Base-by-base conservation (phyloP, 2,329 filamentous ascomycete species). In the Byssochlamys sp. region DNA sequence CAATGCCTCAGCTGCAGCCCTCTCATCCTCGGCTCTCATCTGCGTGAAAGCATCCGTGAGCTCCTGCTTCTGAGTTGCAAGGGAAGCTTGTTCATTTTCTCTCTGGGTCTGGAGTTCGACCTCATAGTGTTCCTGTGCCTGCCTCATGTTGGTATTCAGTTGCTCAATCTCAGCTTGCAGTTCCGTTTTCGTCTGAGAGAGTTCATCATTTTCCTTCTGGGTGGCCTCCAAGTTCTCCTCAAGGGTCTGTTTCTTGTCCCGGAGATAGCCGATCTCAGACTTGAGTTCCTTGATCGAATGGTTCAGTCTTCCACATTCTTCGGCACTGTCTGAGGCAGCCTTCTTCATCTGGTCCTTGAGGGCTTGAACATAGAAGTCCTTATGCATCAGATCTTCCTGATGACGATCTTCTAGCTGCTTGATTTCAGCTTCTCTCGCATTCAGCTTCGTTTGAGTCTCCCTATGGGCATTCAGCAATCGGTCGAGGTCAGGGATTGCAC, bases 331-430 rank as follows among this genome's bases (percentile, higher is more conserved):
- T 55, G 75, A 76, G 52, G 78, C 76, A 19, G 78, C 71, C 52
- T 75, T 76, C 51, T 76, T 73, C 64, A 82, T 73, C 62, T 80
- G 79, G 26, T 75, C 73, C 57, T 78, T 78, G 60, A 83, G 63
- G 12, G 76, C 73, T 60, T 78, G 75, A 56, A 83, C 80, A 61
- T 82, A 78, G 55, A 73, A 76, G 53, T 83, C 79, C 63, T 82
- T 82, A 55, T 75, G 74, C 67, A 77, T 76, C 35, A 82, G 65
- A 29, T 74, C 75, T 59, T 81, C 77, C 53, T 79, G 75, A 59
- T 82, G 78, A 58, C 81, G 77, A 49, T 69, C 69, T 58, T 77
- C 73, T 24, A 77, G 71, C 58, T 80, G 74, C 56, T 77, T 78
- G 59, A 79, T 75, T 54, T 79, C 71, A 29, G 77, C 75, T 59